Conservation (phyloP, 106 monocot genomes). For the Dioscorea zingiberensis region DNA sequence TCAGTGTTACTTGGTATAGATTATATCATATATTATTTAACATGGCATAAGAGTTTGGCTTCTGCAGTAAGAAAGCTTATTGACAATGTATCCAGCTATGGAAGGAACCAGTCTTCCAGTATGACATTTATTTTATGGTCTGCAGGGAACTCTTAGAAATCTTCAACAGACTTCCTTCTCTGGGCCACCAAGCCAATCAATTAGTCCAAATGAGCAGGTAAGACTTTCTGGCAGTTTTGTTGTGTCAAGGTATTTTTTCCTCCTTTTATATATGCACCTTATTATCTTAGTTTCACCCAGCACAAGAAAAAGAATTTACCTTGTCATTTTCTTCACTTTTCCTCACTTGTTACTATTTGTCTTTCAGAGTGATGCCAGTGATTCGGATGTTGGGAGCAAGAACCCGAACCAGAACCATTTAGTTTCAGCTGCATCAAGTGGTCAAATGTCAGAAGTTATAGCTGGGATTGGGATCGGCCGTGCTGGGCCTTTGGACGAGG, state of each 20-base stretch:
- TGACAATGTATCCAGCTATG: neutral
- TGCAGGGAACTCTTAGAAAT: conserved; percentile 8
- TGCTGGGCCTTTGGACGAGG: too few species aligned
- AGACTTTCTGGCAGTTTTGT: neutral
- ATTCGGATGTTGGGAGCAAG: neutral
- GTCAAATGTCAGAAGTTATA: too few species aligned
- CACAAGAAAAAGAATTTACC: neutral
- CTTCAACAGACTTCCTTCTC: neutral
- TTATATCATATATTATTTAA: too few species aligned
- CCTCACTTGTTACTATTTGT: neutral
- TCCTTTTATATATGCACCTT: too few species aligned
- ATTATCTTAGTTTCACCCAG: too few species aligned
- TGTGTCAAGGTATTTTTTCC: too few species aligned
- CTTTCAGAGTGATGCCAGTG: neutral
- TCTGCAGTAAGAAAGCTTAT: too few species aligned
- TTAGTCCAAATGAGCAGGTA: conserved; percentile 11
- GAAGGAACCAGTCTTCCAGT: neutral
- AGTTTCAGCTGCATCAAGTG: too few species aligned
- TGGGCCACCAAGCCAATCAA: neutral
- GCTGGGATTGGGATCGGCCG: too few species aligned
- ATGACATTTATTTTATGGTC: neutral
- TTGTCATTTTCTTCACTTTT: neutral
- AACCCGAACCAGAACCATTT: too few species aligned
- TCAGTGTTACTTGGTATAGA: too few species aligned
- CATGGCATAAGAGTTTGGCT: too few species aligned